Evolutionary conservation across 2,329 filamentous ascomycete genomes (phyloP), one percentile per base, ranked within the genome.

Genomic region (Aspergillus unguis): DNA sequence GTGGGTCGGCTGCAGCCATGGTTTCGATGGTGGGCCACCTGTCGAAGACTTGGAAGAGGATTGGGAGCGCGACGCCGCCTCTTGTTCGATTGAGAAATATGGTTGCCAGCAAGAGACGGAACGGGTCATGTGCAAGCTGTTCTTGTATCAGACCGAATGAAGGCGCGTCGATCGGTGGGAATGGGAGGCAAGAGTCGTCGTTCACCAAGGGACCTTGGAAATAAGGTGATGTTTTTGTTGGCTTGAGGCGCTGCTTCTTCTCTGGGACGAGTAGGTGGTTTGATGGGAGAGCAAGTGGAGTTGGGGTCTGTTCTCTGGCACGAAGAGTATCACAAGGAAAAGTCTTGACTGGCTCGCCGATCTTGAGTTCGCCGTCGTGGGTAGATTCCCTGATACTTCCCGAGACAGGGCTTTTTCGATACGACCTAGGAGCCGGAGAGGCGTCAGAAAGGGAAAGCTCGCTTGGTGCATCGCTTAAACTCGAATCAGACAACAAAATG

Each of bases 61-160:
- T 78, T 0, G 92, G 92, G 28, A 94, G 85, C 3, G 91, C 89
- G 7, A 83, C 78, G 43, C 77, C 80, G 8, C 89, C 92, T 2
- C 83, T 79, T 0, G 91, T 96, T 54, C 87, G 85, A 68, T 92
- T 92, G 29, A 96, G 83, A 62, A 96, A 92, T 0, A 89, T 90
- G 4, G 91, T 85, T 9, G 88, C 90, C 29, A 96, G 78, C 1
- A 96, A 80, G 1, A 96, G 81, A 58, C 85, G 85, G 69, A 95
- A 96, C 0, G 91, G 87, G 52, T 90, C 80, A 45, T 81, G 71
- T 2, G 85, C 84, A 11, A 95, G 81, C 58, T 85, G 81, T 67
- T 96, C 92, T 67, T 96, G 92, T 35, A 96, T 84, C 2, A 96
- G 79, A 0, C 91, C 91, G 65, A 95, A 96, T 5, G 65, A 69